These are phyloP conservation scores for Botrytis hyacinthi DNA, from an alignment of 2,329 filamentous ascomycete species.

Conservation along the genomic window DNA sequence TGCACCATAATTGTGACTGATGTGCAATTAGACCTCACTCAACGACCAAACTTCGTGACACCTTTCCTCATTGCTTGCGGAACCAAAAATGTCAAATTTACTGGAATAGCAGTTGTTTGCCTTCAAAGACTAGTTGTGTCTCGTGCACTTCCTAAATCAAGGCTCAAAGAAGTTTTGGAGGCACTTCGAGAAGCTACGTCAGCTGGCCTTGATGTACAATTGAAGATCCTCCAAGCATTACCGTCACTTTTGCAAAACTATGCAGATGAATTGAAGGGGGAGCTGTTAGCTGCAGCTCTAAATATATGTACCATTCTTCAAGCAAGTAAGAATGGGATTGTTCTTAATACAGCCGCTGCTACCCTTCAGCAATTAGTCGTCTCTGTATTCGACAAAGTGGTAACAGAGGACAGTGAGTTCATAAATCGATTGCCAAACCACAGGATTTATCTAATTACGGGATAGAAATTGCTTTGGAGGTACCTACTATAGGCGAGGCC, in stretches of 20 bases:
- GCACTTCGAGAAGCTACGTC: conserved; percentile 82
- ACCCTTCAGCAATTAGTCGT: conserved; percentile 92
- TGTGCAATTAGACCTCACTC: conserved; percentile 66
- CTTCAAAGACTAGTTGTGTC: conserved; percentile 85
- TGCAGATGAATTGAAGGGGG: conserved; percentile 73
- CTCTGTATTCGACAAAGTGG: conserved; percentile 89
- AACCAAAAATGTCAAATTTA: conserved; percentile 88
- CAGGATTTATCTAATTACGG: conserved; percentile 21
- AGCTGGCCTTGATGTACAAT: conserved; percentile 81
- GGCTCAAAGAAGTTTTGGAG: conserved; percentile 82
- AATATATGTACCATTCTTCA: conserved; percentile 92
- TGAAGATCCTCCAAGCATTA: conserved; percentile 91
- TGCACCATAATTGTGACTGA: conserved; percentile 16
- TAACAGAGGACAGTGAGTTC: conserved; percentile 70
- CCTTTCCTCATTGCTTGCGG: conserved; percentile 92
- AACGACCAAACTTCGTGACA: conserved; percentile 80
- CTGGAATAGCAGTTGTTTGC: conserved; percentile 81
- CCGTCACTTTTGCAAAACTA: conserved; percentile 92
- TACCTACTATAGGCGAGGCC: conserved; percentile 63
- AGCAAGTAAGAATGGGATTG: conserved; percentile 85
- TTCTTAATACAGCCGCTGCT: conserved; percentile 95
- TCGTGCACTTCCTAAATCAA: conserved; percentile 72
- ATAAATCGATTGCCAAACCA: background rate
- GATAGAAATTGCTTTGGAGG: conserved; percentile 45
- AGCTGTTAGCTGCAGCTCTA: conserved; percentile 75